These are phyloP conservation scores for Drechslerella dactyloides DNA, from an alignment of 2,329 filamentous ascomycete species.

Conservation along the genomic window DNA sequence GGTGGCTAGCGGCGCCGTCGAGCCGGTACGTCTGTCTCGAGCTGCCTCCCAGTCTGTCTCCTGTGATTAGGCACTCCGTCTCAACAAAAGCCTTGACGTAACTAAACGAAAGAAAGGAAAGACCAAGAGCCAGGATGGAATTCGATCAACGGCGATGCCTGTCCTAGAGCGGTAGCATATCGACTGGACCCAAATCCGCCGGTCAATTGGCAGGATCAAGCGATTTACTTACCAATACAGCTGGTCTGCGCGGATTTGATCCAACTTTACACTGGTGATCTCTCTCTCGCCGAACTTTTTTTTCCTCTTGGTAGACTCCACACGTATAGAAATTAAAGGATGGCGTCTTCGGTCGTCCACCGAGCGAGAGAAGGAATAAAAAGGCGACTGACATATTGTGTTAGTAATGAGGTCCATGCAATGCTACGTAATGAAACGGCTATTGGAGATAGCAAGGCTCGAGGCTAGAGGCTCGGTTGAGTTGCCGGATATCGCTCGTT, in stretches of 20 bases:
- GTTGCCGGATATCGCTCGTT: constrained; percentile 29
- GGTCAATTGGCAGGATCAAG: constrained; percentile 16
- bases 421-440: neutral
- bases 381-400: neutral
- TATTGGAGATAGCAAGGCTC: constrained; percentile 13
- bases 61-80: constrained; percentile 45
- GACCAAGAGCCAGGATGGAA: constrained; percentile 44
- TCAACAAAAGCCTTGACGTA: constrained; percentile 9
- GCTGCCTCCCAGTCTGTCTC: constrained; percentile 9
- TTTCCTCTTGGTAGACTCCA: too few relatives aligned
- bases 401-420: neutral
- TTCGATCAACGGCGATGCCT: constrained; percentile 43
- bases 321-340: too few relatives aligned
- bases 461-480: constrained; percentile 43
- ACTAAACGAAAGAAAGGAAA: constrained; percentile 25
- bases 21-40: constrained; percentile 1
- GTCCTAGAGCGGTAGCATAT: constrained; percentile 46
- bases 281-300: neutral
- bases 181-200: constrained; percentile 31
- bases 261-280: neutral
- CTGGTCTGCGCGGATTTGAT: neutral
- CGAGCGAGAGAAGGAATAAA: neutral
- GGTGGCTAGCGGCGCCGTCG: constrained; percentile 11
- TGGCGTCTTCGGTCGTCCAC: constrained; percentile 2
- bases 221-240: too few relatives aligned